Conservation (phyloP, 2,329 filamentous ascomycete genomes). For the Atkinsonella texensis region DNA sequence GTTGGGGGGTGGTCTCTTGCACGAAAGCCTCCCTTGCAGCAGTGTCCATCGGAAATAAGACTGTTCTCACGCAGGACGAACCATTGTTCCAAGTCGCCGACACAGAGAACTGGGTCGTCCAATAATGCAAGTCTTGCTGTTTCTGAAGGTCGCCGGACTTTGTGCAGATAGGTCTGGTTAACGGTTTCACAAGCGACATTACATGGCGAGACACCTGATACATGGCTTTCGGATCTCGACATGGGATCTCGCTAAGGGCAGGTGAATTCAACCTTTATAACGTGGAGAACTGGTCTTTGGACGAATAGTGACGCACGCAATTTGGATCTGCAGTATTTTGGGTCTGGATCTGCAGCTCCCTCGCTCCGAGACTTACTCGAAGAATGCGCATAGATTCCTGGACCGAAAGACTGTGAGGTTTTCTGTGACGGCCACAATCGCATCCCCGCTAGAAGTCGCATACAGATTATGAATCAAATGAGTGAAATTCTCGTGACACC, state of each 20-base stretch:
- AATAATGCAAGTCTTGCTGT: background rate
- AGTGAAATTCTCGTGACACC: background rate
- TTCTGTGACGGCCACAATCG: background rate
- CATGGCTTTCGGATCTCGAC: conserved; percentile 9
- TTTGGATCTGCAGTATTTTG: background rate
- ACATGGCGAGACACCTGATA: conserved; percentile 10
- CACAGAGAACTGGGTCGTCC: background rate
- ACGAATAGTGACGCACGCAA: background rate
- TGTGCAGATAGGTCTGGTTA: background rate
- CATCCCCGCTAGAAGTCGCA: background rate
- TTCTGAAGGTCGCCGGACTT: background rate
- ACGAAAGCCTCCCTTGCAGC: background rate
- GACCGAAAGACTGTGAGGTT: background rate
- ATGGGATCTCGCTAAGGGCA: conserved; percentile 13
- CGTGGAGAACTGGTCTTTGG: conserved; percentile 1
- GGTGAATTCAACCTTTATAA: conserved; percentile 6
- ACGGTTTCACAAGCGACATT: conserved; percentile 8
- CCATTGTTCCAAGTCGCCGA: background rate
- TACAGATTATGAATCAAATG: background rate
- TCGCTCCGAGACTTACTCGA: background rate
- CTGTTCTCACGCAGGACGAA: background rate
- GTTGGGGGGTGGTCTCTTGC: background rate
- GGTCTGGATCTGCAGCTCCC: no score
- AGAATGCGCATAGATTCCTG: background rate
- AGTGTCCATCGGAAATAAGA: background rate